Evolutionary conservation across 2,329 filamentous ascomycete genomes (phyloP).

Genomic region (Penicillium concentricum): DNA sequence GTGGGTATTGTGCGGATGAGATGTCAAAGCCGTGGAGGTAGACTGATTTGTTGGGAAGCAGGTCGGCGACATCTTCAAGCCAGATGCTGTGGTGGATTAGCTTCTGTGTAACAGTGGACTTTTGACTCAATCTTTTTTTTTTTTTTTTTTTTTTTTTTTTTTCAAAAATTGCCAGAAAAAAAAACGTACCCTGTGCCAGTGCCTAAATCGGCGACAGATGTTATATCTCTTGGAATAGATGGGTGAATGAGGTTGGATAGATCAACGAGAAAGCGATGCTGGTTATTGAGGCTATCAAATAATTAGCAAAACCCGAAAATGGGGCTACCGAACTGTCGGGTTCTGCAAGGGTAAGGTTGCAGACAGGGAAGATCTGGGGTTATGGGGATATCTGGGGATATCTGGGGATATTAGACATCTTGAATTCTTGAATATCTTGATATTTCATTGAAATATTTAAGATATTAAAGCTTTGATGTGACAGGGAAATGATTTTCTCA

Average conservation of each 20-base stretch:
- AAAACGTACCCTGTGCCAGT: slow-evolving; percentile 30
- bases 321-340: neutral
- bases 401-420: too few species aligned
- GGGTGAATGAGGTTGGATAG: slow-evolving; percentile 25
- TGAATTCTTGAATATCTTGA: neutral
- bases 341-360: too few species aligned
- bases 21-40: slow-evolving; percentile 34
- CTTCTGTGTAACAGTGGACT: neutral
- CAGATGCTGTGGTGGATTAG: slow-evolving; percentile 21
- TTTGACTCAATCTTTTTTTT: too few species aligned
- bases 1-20: slow-evolving; percentile 29
- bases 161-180: too few species aligned
- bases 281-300: slow-evolving; percentile 21
- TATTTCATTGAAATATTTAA: neutral
- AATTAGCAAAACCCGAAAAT: neutral
- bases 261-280: slow-evolving; percentile 26
- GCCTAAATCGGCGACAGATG: slow-evolving; percentile 26
- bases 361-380: too few species aligned
- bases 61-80: slow-evolving; percentile 20
- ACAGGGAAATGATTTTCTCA: too few species aligned
- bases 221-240: slow-evolving; percentile 23
- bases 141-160: too few species aligned
- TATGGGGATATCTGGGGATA: too few species aligned
- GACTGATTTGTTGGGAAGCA: slow-evolving; percentile 4
- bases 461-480: neutral